Evolutionary conservation across 371 early-diverging fungal species (phyloP).

Genomic region (Rhizopus delemar): DNA sequence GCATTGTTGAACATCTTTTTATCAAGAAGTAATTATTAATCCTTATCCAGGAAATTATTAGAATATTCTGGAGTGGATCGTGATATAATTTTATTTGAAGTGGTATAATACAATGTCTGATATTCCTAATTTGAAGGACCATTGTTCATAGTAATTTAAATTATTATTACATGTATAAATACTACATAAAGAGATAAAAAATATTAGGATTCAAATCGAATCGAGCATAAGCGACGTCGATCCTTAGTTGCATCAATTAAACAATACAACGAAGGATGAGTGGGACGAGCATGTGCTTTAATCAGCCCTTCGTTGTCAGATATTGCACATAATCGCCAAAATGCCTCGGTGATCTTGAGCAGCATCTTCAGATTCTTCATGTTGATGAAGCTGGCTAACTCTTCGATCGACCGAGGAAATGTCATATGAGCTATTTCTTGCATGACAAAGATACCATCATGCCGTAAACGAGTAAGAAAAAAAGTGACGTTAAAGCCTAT

Average conservation of each 20-base stretch:
- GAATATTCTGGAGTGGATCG: too few relatives aligned
- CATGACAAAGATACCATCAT: constrained; percentile 27
- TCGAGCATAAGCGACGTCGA: constrained; percentile 22
- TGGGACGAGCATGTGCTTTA: constrained; percentile 14
- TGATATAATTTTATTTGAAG: too few relatives aligned
- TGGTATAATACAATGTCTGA: too few relatives aligned
- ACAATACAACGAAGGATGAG: constrained; percentile 20
- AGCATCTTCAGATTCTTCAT: constrained; percentile 27
- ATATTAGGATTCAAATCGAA: background rate
- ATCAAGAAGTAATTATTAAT: too few relatives aligned
- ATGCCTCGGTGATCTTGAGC: constrained; percentile 22
- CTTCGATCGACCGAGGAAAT: constrained; percentile 22
- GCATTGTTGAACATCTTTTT: too few relatives aligned
- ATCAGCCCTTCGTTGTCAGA: constrained; percentile 15
- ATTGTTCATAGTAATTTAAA: too few relatives aligned
- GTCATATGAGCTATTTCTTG: constrained; percentile 25
- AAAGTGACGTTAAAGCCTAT: constrained; percentile 19
- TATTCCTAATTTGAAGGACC: too few relatives aligned
- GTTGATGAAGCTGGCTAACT: constrained; percentile 22
- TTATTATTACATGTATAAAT: too few relatives aligned
- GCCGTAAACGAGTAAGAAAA: constrained; percentile 20
- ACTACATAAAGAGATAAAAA: background rate
- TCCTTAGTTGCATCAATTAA: constrained; percentile 21
- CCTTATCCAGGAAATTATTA: too few relatives aligned
- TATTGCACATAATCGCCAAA: constrained; percentile 26